Evolutionary conservation across 2,329 filamentous ascomycete species (phyloP).

Genomic region (Boeremia exigua): DNA sequence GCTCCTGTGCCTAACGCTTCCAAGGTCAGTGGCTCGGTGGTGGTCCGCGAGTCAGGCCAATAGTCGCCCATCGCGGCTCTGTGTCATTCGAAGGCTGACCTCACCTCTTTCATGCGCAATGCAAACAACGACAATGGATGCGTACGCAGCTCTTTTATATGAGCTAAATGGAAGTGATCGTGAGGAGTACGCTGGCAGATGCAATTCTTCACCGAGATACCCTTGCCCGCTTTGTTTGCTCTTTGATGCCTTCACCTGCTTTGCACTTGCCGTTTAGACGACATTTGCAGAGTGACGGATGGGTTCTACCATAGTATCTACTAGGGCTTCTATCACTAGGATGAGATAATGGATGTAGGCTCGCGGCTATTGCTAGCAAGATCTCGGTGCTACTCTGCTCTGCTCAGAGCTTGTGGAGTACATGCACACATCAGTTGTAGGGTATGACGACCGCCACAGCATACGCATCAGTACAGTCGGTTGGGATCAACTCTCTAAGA

Average conservation of each 20-base stretch:
- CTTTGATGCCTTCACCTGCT: neutral
- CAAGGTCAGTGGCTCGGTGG: constrained; percentile 24
- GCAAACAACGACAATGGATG: neutral
- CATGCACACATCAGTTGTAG: neutral
- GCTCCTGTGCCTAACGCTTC: constrained; percentile 30
- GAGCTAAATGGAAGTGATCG: neutral
- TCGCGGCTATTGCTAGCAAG: too few relatives aligned
- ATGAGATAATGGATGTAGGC: too few relatives aligned
- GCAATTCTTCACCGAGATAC: neutral
- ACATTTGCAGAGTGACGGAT: neutral
- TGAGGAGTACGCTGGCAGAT: neutral
- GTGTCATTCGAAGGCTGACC: constrained; percentile 10
- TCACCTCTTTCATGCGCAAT: constrained; percentile 11
- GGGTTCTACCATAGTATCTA: neutral
- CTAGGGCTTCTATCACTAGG: too few relatives aligned
- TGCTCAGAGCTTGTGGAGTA: neutral
- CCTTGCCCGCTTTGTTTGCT: neutral
- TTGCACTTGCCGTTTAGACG: neutral
- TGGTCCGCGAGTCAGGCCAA: constrained; percentile 30
- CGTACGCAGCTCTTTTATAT: neutral
- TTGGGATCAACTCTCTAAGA: too few relatives aligned
- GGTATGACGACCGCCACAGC: neutral
- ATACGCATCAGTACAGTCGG: neutral
- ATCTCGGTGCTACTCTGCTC: neutral
- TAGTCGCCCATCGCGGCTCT: constrained; percentile 21